These are phyloP conservation scores for Fusarium sacchari DNA, from an alignment of 2,329 filamentous ascomycete genomes.

Conservation along the genomic window DNA sequence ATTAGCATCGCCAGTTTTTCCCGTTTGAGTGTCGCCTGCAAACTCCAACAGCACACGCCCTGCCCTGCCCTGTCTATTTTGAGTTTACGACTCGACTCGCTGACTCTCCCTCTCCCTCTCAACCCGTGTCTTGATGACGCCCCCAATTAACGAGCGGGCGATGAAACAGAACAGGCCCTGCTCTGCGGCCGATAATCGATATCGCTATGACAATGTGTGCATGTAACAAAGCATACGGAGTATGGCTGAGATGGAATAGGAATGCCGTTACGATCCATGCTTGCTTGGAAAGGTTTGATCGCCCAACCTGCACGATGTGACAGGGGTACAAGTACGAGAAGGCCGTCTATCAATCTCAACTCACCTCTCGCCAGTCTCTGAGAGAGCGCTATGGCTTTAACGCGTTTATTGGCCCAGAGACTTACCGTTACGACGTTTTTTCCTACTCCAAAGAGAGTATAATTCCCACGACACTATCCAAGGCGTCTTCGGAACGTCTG, in stretches of 20 bases:
- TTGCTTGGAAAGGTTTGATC: conserved; percentile 5
- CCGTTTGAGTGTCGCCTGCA: background rate
- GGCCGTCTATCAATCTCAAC: background rate
- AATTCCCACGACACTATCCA: background rate
- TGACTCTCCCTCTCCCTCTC: background rate
- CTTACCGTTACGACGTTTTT: background rate
- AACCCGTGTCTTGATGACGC: background rate
- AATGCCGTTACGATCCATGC: background rate
- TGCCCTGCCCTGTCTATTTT: background rate
- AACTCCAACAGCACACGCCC: conserved; percentile 8
- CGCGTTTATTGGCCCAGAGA: background rate
- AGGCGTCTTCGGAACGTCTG: background rate
- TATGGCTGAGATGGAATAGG: background rate
- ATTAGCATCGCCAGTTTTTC: background rate
- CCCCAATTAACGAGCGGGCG: background rate
- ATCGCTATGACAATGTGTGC: conserved; percentile 5
- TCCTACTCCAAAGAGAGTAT: background rate
- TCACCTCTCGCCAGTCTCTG: background rate
- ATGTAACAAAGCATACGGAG: background rate
- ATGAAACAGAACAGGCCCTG: conserved; percentile 1
- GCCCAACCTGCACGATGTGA: conserved; percentile 2
- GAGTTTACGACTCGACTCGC: background rate
- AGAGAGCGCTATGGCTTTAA: conserved; percentile 8
- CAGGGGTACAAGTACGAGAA: conserved; percentile 5
- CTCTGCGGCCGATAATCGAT: background rate